phyloP scores from a whole-genome alignment of 2,329 filamentous ascomycete genomes.

The Tolypocladium guangdongense region DNA sequence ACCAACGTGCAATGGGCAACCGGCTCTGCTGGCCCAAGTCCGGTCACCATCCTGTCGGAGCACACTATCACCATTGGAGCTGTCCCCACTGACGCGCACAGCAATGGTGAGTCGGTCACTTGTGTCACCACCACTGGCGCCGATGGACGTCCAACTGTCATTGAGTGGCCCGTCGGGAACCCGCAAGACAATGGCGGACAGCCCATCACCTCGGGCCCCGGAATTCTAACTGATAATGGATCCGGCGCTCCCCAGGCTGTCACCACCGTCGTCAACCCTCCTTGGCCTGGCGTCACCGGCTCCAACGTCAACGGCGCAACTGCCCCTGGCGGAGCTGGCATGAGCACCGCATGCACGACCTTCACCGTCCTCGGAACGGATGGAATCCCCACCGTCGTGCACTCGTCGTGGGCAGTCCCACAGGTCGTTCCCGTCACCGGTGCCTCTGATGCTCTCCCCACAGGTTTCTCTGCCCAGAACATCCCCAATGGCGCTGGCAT shows the following conservation, averaged over 20 bases:
- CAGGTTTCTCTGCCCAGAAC: background rate
- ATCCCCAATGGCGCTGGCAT: background rate
- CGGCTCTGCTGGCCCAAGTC: constrained; percentile 7
- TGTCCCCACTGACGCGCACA: background rate
- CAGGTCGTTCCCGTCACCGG: background rate
- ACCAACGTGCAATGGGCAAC: constrained; percentile 11
- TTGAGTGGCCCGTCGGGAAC: constrained; percentile 6
- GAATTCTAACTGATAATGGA: constrained; percentile 4
- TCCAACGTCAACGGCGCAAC: background rate
- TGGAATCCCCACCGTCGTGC: constrained; percentile 16
- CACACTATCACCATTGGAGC: constrained; percentile 11
- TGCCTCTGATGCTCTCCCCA: background rate
- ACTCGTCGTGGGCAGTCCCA: constrained; percentile 14
- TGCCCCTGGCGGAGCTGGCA: background rate
- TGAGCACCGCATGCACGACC: constrained; percentile 13
- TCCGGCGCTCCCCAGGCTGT: constrained; percentile 2
- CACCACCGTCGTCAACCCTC: background rate
- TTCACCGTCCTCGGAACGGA: constrained; percentile 17
- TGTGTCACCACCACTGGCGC: constrained; percentile 10
- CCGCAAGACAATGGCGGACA: constrained; percentile 5
- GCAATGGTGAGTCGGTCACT: constrained; percentile 2
- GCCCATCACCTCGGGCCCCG: constrained; percentile 5
- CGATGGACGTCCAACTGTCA: constrained; percentile 16
- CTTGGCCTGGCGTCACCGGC: background rate
- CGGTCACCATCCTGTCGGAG: constrained; percentile 10